These are phyloP conservation scores for Thalassia testudinum DNA, from an alignment of 116 monocot species.

Conservation along the genomic window DNA sequence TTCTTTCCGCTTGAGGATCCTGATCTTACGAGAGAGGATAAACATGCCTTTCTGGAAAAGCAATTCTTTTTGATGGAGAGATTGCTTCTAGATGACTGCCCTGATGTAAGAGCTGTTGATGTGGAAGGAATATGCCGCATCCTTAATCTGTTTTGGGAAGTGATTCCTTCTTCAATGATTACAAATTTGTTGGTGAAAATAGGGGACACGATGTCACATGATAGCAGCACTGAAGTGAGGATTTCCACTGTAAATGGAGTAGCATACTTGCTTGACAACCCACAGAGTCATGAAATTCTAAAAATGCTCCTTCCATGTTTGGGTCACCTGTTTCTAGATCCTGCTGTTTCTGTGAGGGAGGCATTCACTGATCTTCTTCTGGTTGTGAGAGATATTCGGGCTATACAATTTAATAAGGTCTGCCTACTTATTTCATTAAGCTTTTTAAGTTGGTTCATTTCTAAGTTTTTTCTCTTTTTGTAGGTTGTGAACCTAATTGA, in stretches of 20 bases:
- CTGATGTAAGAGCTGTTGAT: conserved; percentile 58
- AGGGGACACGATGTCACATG: conserved; percentile 49
- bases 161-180: conserved; percentile 71
- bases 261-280: conserved; percentile 76
- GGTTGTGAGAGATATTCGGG: conserved; percentile 44
- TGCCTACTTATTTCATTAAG: neutral
- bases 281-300: conserved; percentile 80
- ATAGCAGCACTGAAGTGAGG: conserved; percentile 64
- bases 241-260: conserved; percentile 63
- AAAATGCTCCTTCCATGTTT: conserved; percentile 80
- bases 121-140: conserved; percentile 86
- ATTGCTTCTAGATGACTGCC: conserved; percentile 69
- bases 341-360: conserved; percentile 53
- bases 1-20: conserved; percentile 96
- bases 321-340: conserved; percentile 48
- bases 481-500: conserved; percentile 67
- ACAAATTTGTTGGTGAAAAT: conserved; percentile 59
- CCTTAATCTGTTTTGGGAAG: conserved; percentile 89
- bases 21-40: conserved; percentile 61
- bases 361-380: conserved; percentile 70
- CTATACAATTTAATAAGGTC: conserved; percentile 80
- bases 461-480: conserved; percentile 4
- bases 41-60: conserved; percentile 62
- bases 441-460: neutral
- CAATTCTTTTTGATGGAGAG: conserved; percentile 81